These are phyloP conservation scores for Mycena filopes DNA, from an alignment of 768 basidiomycete genomes.

Conservation along the genomic window DNA sequence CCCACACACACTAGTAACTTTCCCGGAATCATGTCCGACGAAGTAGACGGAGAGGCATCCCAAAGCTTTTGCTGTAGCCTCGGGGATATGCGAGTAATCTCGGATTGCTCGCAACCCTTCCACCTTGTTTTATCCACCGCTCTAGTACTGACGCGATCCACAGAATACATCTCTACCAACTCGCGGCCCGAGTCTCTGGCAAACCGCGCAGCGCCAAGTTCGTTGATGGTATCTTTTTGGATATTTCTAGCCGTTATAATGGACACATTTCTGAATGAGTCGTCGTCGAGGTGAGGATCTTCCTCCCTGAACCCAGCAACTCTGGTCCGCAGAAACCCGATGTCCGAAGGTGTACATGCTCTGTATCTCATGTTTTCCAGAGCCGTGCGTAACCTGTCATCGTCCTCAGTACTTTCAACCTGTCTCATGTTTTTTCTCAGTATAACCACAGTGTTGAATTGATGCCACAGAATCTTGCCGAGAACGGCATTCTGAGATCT, in stretches of 20 bases:
- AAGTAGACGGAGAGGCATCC: not conserved
- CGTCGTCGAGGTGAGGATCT: conserved; percentile 22
- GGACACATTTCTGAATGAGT: conserved; percentile 45
- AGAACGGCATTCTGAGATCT: conserved; percentile 38
- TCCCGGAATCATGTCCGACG: conserved; percentile 37
- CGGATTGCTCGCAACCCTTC: not conserved
- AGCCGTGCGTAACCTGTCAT: conserved; percentile 40
- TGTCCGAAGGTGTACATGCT: conserved; percentile 50
- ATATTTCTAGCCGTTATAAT: conserved; percentile 51
- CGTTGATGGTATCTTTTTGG: conserved; percentile 51
- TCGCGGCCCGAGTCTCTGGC: conserved; percentile 43
- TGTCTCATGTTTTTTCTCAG: conserved; percentile 51
- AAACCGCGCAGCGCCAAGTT: conserved; percentile 43
- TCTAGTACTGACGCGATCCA: not conserved
- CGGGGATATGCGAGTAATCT: not conserved
- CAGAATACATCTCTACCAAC: conserved; percentile 40
- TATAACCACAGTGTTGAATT: conserved; percentile 46
- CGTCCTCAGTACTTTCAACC: conserved; percentile 29
- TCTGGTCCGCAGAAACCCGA: conserved; percentile 44
- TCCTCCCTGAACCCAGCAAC: conserved; percentile 32
- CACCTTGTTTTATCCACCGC: not conserved
- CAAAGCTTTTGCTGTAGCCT: conserved; percentile 3
- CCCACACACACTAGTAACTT: conserved; percentile 45
- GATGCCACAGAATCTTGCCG: conserved; percentile 48
- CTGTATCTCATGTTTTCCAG: conserved; percentile 52